Conservation (phyloP, 768 basidiomycete species). For the Favolaschia claudopus region DNA sequence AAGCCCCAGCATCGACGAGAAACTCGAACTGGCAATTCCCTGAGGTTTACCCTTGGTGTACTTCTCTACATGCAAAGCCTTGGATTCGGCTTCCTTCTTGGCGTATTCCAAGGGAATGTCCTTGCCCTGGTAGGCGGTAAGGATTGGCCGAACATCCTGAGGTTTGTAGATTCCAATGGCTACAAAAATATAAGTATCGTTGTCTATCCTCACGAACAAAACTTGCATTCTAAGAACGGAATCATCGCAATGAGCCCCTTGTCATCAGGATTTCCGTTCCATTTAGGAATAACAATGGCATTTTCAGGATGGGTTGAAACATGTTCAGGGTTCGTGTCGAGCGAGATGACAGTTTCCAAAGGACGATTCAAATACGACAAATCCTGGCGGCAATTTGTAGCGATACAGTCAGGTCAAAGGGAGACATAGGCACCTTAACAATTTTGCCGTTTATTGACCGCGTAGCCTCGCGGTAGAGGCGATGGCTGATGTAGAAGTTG, state of each 20-base stretch:
- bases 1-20: conserved; percentile 53
- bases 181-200: conserved; percentile 36
- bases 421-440: conserved; percentile 70
- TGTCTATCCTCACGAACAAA: not conserved
- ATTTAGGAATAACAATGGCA: conserved; percentile 81
- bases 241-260: conserved; percentile 89
- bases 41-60: conserved; percentile 65
- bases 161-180: conserved; percentile 94
- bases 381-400: conserved; percentile 59
- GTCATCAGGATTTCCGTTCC: conserved; percentile 79
- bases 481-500: conserved; percentile 86
- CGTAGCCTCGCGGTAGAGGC: conserved; percentile 93
- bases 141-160: conserved; percentile 85
- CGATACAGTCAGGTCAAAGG: not conserved
- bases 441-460: conserved; percentile 81
- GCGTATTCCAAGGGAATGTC: conserved; percentile 90
- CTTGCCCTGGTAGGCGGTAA: conserved; percentile 86
- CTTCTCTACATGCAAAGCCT: conserved; percentile 78
- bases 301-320: conserved; percentile 86
- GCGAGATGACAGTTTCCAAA: conserved; percentile 84
- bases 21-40: conserved; percentile 33
- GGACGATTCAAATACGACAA: conserved; percentile 95
- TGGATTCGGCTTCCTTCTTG: conserved; percentile 85
- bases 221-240: conserved; percentile 91
- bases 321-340: conserved; percentile 88